Evolutionary conservation across 768 basidiomycete genomes (phyloP).

Genomic region (Hortiboletus campestris): DNA sequence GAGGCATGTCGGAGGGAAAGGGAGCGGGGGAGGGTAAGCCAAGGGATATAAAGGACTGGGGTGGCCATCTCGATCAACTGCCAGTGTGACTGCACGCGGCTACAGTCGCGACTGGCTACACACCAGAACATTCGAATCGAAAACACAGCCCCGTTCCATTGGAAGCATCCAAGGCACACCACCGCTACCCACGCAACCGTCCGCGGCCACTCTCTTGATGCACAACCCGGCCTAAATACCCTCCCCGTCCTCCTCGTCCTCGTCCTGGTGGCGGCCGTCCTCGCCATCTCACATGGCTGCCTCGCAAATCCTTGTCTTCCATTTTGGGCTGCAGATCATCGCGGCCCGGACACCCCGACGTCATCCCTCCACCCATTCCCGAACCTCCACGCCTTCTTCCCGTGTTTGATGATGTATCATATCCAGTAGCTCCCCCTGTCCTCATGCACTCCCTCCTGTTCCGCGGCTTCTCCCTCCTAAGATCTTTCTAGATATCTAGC

Average conservation of each 20-base stretch:
- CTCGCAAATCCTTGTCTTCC: constrained; percentile 11
- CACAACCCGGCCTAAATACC: background rate
- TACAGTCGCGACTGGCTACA: too few species aligned
- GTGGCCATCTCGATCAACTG: too few species aligned
- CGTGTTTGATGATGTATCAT: constrained; percentile 18
- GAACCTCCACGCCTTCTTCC: constrained; percentile 12
- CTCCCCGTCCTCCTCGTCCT: background rate
- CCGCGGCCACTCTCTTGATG: background rate
- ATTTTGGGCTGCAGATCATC: constrained; percentile 26
- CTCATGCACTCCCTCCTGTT: background rate
- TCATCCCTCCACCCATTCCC: constrained; percentile 15
- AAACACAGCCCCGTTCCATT: constrained; percentile 30
- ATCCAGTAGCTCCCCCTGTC: background rate
- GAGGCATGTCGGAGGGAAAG: constrained; percentile 16
- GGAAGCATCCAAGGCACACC: constrained; percentile 7
- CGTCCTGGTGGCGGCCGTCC: too few species aligned
- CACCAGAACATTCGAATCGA: constrained; percentile 28
- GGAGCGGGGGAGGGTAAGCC: background rate
- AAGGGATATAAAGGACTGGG: constrained; percentile 18
- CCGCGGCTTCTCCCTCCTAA: background rate
- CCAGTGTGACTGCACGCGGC: too few species aligned
- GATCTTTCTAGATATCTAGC: background rate
- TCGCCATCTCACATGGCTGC: too few species aligned
- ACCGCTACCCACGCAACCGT: constrained; percentile 6
- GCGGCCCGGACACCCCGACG: constrained; percentile 13